phyloP scores from a whole-genome alignment of 306 rosid genomes.

The Vicia villosa region DNA sequence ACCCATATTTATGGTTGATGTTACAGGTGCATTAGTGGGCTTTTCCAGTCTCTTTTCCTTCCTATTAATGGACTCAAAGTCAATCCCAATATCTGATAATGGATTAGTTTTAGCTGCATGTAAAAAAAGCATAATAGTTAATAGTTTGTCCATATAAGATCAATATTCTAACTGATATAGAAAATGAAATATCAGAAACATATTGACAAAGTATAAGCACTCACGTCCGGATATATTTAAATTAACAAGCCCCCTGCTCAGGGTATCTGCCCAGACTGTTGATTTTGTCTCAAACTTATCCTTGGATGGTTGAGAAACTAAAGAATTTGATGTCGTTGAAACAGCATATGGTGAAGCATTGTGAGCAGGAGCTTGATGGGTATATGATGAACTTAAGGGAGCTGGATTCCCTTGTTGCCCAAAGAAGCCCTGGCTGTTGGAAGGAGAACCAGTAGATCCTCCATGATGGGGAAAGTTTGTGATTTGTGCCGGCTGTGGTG shows the following conservation, averaged over 20 bases:
- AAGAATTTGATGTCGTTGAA: conserved; percentile 53
- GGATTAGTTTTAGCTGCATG: conserved; percentile 90
- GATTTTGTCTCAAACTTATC: conserved; percentile 93
- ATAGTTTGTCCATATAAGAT: conserved; percentile 24
- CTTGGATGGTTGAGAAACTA: conserved; percentile 65
- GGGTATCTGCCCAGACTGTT: conserved; percentile 95
- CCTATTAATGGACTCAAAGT: conserved; percentile 90
- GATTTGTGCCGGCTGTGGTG: conserved; percentile 53
- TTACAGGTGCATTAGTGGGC: conserved; percentile 56
- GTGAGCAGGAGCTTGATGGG: conserved; percentile 42
- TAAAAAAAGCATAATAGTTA: conserved; percentile 28
- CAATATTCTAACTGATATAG: conserved; percentile 16
- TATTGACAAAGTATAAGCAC: conserved; percentile 40
- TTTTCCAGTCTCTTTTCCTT: conserved; percentile 98
- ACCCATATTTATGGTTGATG: conserved; percentile 88
- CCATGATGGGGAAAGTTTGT: conserved; percentile 61
- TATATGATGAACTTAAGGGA: conserved; percentile 35
- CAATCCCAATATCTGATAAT: conserved; percentile 85
- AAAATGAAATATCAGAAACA: conserved; percentile 23
- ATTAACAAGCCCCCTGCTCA: conserved; percentile 92
- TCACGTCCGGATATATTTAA: conserved; percentile 96
- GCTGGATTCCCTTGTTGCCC: conserved; percentile 50
- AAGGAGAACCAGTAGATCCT: conserved; percentile 45
- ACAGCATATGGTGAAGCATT: conserved; percentile 50
- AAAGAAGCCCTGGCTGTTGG: conserved; percentile 52